Evolutionary conservation across 768 basidiomycete genomes (phyloP).

Genomic region (Trametes villosa): DNA sequence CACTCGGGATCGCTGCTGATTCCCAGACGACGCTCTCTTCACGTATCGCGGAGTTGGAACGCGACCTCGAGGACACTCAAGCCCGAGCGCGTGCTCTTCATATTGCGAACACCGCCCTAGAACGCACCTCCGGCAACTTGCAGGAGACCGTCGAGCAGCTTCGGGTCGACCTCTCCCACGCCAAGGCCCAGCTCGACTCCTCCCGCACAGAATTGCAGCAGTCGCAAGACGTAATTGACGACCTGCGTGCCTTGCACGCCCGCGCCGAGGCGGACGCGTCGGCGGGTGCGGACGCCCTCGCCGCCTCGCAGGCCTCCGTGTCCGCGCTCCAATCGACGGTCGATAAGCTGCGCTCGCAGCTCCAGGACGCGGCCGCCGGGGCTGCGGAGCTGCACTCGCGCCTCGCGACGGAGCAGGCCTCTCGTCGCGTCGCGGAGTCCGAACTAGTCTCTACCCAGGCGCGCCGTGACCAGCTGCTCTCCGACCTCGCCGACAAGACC

Average conservation of each 20-base stretch:
- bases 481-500: slow-evolving; percentile 33
- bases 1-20: background rate
- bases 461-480: slow-evolving; percentile 7
- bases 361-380: slow-evolving; percentile 6
- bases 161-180: slow-evolving; percentile 13
- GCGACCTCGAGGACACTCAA: slow-evolving; percentile 1
- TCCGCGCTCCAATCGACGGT: slow-evolving; percentile 13
- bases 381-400: slow-evolving; percentile 1
- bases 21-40: slow-evolving; percentile 4
- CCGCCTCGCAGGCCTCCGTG: background rate
- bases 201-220: background rate
- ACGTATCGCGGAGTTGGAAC: slow-evolving; percentile 18
- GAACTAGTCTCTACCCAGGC: slow-evolving; percentile 8
- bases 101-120: slow-evolving; percentile 7
- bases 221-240: slow-evolving; percentile 7
- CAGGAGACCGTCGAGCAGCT: slow-evolving; percentile 13
- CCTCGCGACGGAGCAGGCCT: slow-evolving; percentile 9
- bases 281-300: background rate
- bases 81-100: slow-evolving; percentile 7
- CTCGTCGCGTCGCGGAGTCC: slow-evolving; percentile 14
- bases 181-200: slow-evolving; percentile 1
- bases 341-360: slow-evolving; percentile 12
- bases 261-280: slow-evolving; percentile 1
- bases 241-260: slow-evolving; percentile 2
- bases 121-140: slow-evolving; percentile 9